Percentiles rank a stretch among this genome's conserved stretches.
Evolutionary conservation across 805 yeast species (phyloP).

Genomic region (Suhomyces sp.): DNA sequence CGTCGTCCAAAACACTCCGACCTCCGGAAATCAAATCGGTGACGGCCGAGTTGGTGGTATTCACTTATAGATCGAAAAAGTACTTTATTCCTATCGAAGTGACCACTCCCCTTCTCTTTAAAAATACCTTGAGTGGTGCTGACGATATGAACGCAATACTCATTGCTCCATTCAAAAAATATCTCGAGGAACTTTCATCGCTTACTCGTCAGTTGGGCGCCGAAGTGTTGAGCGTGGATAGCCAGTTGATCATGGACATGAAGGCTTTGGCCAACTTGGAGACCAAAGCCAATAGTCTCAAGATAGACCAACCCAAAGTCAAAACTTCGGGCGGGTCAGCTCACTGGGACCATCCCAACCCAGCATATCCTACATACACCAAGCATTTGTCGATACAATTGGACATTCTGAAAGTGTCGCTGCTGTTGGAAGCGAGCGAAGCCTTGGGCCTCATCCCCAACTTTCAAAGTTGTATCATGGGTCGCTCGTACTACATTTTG

Average conservation of each 20-base stretch:
- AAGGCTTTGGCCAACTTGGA: conserved; percentile 23
- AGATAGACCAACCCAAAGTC: conserved; percentile 12
- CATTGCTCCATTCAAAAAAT: conserved; percentile 18
- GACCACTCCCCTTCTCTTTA: conserved; percentile 30
- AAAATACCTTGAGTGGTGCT: conserved; percentile 13
- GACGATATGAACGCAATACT: conserved; percentile 21
- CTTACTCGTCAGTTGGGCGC: conserved; percentile 15
- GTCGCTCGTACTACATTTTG: conserved; percentile 23
- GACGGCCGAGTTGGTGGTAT: conserved; percentile 27
- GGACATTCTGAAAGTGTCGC: not conserved
- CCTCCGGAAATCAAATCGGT: conserved; percentile 24
- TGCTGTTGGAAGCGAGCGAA: conserved; percentile 14
- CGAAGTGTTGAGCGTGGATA: conserved; percentile 16
- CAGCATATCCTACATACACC: not conserved
- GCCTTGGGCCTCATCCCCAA: conserved; percentile 22
- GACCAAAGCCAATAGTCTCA: conserved; percentile 18
- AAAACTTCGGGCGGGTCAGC: conserved; percentile 1
- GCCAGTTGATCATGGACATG: conserved; percentile 24
- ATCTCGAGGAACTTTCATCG: conserved; percentile 15
- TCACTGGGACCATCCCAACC: conserved; percentile 4
- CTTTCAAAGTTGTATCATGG: conserved; percentile 28
- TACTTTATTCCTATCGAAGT: conserved; percentile 39
- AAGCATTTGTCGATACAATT: conserved; percentile 2
- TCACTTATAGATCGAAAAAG: conserved; percentile 31
- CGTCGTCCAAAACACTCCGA: conserved; percentile 7